Evolutionary conservation across 176 grass and related monocot genomes (phyloP), one percentile per base, ranked within the genome.

Genomic region (Hsuehochloa calcarea): DNA sequence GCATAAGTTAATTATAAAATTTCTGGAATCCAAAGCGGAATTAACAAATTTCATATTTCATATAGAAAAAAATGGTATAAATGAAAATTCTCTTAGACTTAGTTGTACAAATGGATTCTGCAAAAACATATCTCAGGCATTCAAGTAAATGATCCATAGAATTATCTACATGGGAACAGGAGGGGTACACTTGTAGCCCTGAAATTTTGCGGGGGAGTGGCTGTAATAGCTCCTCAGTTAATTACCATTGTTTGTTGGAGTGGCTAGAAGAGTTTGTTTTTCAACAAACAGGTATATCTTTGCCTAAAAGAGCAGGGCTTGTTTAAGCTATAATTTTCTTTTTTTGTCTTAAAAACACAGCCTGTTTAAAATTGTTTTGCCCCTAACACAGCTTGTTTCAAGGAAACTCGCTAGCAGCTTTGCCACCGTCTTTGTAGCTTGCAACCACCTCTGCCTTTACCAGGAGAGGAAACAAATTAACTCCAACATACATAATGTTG

Each of bases 21-120:
- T 35, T 75, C 19, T 38, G 50, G 10, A 55, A 12, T 37, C 17
- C 9, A 44, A 63, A 20, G 46, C 13, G 22, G 10, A 29, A 45
- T 44, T 29, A 5, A 25, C 22, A 40, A 37, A 51, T 51, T 75
- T 55, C 19, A 72, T 27, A 72, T n/a, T 70, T 43, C 22, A 61
- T 17, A 78, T 47, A 27, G 23, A 79, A 78, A 79, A 78, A 34
- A 15, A 65, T 64, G 41, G 10, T 47, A 79, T 79, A 47, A 47
- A 65, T 79, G 12, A 34, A 31, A 12, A 64, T 14, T 34, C 1
- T 27, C 19, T 15, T n/a, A 67, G 13, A 66, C 17, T 66, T 67
- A 14, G 37, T 38, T 67, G 19, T 6, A 68, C 29, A 50, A 51
- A 55, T 26, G 20, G 34, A 37, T 40, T 68, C 6, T 41, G 45